Conservation (phyloP, 2,329 filamentous ascomycete genomes). For the Hymenoscyphus albidus region DNA sequence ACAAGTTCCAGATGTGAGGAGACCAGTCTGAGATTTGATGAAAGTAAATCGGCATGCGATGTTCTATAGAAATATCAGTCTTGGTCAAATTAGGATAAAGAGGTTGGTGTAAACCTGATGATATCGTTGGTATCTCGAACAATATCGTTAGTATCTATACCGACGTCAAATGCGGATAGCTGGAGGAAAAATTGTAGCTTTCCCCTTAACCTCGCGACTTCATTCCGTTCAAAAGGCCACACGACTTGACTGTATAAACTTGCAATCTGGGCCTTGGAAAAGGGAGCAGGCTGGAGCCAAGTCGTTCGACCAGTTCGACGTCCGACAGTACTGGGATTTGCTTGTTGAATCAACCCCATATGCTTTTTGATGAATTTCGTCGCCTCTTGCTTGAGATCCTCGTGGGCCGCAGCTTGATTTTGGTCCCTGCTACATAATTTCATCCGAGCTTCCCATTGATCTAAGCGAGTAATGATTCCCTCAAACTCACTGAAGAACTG, state of each 20-base stretch:
- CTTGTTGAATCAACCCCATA: slow-evolving; percentile 21
- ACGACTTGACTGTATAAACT: slow-evolving; percentile 20
- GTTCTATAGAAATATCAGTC: slow-evolving; percentile 1
- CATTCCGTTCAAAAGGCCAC: slow-evolving; percentile 24
- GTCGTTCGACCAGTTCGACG: slow-evolving; percentile 16
- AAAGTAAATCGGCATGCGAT: slow-evolving; percentile 17
- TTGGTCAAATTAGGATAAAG: background rate
- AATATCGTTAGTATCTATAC: slow-evolving; percentile 18
- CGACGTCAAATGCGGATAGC: slow-evolving; percentile 20
- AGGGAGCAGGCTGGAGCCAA: slow-evolving; percentile 19
- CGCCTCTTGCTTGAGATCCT: slow-evolving; percentile 18
- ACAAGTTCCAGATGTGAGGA: slow-evolving; percentile 26
- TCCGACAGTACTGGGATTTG: slow-evolving; percentile 21
- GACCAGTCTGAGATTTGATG: slow-evolving; percentile 23
- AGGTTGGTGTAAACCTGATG: background rate
- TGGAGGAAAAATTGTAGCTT: slow-evolving; percentile 25
- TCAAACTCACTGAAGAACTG: slow-evolving; percentile 26
- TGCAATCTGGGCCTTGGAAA: slow-evolving; percentile 18
- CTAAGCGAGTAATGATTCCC: slow-evolving; percentile 20
- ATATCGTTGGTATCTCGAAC: slow-evolving; percentile 19
- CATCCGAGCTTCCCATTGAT: slow-evolving; percentile 23
- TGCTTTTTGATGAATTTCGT: slow-evolving; percentile 24
- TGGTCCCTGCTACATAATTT: slow-evolving; percentile 10
- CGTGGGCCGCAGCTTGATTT: slow-evolving; percentile 14
- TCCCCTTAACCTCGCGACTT: slow-evolving; percentile 18